Evolutionary conservation across 2,329 filamentous ascomycete species (phyloP).

Genomic region (Trichoderma hamatum): DNA sequence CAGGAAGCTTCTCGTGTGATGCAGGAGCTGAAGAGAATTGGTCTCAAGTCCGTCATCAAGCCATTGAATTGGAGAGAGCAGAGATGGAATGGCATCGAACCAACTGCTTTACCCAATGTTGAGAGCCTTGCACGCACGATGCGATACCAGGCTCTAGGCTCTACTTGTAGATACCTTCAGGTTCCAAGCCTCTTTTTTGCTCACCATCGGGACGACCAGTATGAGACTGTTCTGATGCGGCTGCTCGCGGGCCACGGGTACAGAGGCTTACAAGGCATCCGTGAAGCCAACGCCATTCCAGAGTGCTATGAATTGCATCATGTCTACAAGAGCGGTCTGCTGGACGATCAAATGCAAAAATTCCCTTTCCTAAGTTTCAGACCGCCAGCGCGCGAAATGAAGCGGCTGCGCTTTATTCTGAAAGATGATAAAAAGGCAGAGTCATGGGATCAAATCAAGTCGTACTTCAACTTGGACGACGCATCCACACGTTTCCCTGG

Average conservation of each 20-base stretch:
- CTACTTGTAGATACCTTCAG: conserved; percentile 53
- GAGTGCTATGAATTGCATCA: conserved; percentile 79
- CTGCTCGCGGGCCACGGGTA: conserved; percentile 67
- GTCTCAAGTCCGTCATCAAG: conserved; percentile 36
- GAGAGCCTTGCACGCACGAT: conserved; percentile 75
- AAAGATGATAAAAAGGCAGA: conserved; percentile 36
- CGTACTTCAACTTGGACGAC: conserved; percentile 30
- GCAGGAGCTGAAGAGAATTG: conserved; percentile 44
- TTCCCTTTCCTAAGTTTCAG: conserved; percentile 46
- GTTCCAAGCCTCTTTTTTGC: conserved; percentile 71
- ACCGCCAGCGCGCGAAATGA: conserved; percentile 38
- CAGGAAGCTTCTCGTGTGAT: conserved; percentile 56
- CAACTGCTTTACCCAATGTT: conserved; percentile 59
- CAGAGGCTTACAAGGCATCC: conserved; percentile 75
- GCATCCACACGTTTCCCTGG: conserved; percentile 37
- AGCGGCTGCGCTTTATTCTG: conserved; percentile 36
- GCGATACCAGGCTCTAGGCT: conserved; percentile 73
- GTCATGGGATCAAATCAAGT: conserved; percentile 27
- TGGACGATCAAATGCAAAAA: conserved; percentile 48
- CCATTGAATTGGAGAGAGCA: conserved; percentile 53
- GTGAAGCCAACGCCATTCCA: conserved; percentile 68
- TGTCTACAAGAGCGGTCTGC: conserved; percentile 65
- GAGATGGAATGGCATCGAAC: conserved; percentile 37
- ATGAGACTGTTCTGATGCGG: conserved; percentile 85
- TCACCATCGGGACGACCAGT: conserved; percentile 89